These are phyloP conservation scores for Lactarius indigo DNA, from an alignment of 768 basidiomycete species.

Conservation along the genomic window DNA sequence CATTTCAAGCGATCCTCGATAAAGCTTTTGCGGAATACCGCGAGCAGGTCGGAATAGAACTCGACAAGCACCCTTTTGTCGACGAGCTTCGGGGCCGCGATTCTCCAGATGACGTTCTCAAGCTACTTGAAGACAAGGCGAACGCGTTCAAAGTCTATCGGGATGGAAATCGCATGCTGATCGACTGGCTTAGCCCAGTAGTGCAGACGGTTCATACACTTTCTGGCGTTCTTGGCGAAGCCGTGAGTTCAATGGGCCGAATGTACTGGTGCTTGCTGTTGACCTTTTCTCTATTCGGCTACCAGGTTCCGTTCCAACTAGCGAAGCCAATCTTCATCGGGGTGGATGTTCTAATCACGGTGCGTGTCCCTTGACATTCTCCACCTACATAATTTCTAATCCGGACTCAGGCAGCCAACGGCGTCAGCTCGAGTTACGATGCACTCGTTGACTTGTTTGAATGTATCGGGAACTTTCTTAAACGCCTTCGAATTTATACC, in stretches of 20 bases:
- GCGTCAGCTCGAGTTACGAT: neutral
- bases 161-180: neutral
- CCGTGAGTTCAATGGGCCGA: neutral
- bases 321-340: neutral
- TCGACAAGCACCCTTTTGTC: neutral
- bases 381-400: neutral
- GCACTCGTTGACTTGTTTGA: conserved; percentile 3
- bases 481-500: conserved; percentile 2
- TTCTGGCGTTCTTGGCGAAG: neutral
- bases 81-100: neutral
- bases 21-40: neutral
- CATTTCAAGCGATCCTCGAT: neutral
- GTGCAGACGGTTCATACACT: neutral
- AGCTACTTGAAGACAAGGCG: neutral
- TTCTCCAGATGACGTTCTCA: neutral
- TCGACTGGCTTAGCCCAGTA: neutral
- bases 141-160: neutral
- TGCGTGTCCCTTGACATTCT: neutral
- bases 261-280: neutral
- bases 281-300: neutral
- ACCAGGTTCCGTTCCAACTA: neutral
- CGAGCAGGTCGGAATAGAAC: neutral
- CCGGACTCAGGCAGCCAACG: neutral
- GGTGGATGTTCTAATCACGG: neutral
- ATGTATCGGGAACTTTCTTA: conserved; percentile 1